Conservation (phyloP, 1,139 yeast species). For the Taphrina flavorubra region DNA sequence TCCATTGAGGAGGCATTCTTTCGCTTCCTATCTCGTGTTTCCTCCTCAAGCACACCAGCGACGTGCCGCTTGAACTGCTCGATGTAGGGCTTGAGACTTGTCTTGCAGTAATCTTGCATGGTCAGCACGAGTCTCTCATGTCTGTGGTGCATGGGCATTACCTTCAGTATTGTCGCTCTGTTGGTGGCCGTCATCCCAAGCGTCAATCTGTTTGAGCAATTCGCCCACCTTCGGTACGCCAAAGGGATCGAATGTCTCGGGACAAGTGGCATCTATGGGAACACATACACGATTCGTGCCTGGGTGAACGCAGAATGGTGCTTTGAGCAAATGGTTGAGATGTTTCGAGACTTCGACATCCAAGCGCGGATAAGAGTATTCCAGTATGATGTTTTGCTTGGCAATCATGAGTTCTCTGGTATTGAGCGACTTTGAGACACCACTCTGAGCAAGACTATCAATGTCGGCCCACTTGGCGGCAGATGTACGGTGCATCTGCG, state of each 20-base stretch:
- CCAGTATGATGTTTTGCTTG: conserved; percentile 81
- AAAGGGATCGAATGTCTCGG: conserved; percentile 73
- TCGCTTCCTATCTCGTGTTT: conserved; percentile 57
- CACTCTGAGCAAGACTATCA: conserved; percentile 62
- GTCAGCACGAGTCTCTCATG: neutral
- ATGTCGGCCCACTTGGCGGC: conserved; percentile 82
- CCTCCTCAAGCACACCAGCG: conserved; percentile 62
- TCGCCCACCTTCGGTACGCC: conserved; percentile 76
- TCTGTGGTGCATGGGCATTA: conserved; percentile 44
- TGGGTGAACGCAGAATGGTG: conserved; percentile 99
- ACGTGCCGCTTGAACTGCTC: conserved; percentile 74
- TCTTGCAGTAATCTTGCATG: conserved; percentile 63
- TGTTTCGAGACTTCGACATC: conserved; percentile 93
- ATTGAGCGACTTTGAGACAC: conserved; percentile 52
- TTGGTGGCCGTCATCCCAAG: conserved; percentile 54
- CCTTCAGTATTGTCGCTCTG: conserved; percentile 50
- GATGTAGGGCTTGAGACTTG: conserved; percentile 75
- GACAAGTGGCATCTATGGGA: conserved; percentile 70
- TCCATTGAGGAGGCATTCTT: conserved; percentile 42
- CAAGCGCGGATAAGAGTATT: conserved; percentile 83
- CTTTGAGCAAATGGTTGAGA: conserved; percentile 86
- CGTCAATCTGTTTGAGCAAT: conserved; percentile 63
- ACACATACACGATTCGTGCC: conserved; percentile 98
- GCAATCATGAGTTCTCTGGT: conserved; percentile 63
- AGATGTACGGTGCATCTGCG: conserved; percentile 58